A percentile compares a stretch with the other conserved stretches of the same genome.
Conservation (phyloP, 2,329 filamentous ascomycete genomes). For the Alternaria arborescens region DNA sequence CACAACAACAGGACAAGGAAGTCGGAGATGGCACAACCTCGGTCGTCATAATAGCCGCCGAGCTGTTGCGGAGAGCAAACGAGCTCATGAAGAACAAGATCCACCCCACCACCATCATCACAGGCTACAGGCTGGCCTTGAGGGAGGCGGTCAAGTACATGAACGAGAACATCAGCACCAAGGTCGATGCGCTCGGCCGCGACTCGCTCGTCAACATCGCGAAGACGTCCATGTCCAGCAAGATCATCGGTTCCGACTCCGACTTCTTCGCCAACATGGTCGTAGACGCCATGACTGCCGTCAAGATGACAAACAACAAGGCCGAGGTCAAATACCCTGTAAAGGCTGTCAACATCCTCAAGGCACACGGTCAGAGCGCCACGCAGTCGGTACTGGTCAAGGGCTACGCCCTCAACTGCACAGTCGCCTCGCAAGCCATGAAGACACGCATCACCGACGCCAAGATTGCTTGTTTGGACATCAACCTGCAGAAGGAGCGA, state of each 20-base stretch:
- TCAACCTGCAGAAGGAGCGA: conserved; percentile 98
- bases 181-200: conserved; percentile 88
- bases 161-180: conserved; percentile 97
- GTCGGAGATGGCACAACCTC: conserved; percentile 98
- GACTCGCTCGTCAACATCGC: conserved; percentile 94
- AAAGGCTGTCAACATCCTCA: conserved; percentile 98
- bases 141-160: conserved; percentile 98
- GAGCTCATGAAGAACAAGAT: conserved; percentile 99
- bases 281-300: conserved; percentile 93
- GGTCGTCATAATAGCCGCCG: conserved; percentile 94
- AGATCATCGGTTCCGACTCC: conserved; percentile 94
- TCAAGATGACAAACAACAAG: conserved; percentile 91
- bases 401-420: conserved; percentile 98
- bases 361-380: conserved; percentile 94
- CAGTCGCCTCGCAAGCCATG: conserved; percentile 98
- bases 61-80: conserved; percentile 91
- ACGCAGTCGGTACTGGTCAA: conserved; percentile 90
- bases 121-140: conserved; percentile 92
- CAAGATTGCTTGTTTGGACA: conserved; percentile 96
- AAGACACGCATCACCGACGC: conserved; percentile 89
- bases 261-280: conserved; percentile 98
- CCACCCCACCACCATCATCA: conserved; percentile 99
- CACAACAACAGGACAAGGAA: conserved; percentile 98
- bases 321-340: conserved; percentile 96
- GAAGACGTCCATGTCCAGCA: conserved; percentile 99